Evolutionary conservation across 2,329 filamentous ascomycete genomes (phyloP), one percentile per base, ranked within the genome.

Genomic region (Trichothecium roseum): DNA sequence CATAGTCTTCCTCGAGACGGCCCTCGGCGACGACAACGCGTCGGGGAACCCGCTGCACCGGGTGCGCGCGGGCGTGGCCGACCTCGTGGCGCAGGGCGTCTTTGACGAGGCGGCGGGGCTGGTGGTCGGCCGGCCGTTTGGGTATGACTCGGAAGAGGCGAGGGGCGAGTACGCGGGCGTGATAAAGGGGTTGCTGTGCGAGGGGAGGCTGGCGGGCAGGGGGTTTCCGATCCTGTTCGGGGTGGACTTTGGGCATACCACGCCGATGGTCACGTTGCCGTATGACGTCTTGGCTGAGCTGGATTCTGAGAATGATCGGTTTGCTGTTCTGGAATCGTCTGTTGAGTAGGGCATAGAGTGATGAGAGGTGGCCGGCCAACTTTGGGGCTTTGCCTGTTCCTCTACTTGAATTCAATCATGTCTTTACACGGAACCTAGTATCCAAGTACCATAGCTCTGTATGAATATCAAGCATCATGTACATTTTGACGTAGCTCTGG

Each of bases 191-290:
- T 37, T 59, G 1, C 35, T 63, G n/a, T 58, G 57, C 8, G 54
- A 59, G n/a, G 53, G 55, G 1, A 44, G 43, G 0, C 14, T 57
- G 29, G 56, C 47, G 0, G 43, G 45, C 3, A 49, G 40, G 13
- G 46, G 42, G 31, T 63, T 64, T 35, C 63, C 63, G 0, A 60
- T 66, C 8, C 22, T 66, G 35, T 57, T 59, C 8, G 54, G 55
- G 17, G 56, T 66, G 1, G 63, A 66, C 30, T 46, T 66, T 30
- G 63, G 63, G 1, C 62, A 66, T 41, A 63, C 62, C 0, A 49
- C 47, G 8, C 62, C 63, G 0, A 52, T 64, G 43, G 48, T 66
- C 5, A 66, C 63, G 0, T 38, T 66, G 18, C 62, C 60, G 0
- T 55, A 47, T 29, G 60, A 60, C 44, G 51, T 53, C 1, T 28